Conservation (phyloP, 208 protist species). For the Crithidia expoeki region DNA sequence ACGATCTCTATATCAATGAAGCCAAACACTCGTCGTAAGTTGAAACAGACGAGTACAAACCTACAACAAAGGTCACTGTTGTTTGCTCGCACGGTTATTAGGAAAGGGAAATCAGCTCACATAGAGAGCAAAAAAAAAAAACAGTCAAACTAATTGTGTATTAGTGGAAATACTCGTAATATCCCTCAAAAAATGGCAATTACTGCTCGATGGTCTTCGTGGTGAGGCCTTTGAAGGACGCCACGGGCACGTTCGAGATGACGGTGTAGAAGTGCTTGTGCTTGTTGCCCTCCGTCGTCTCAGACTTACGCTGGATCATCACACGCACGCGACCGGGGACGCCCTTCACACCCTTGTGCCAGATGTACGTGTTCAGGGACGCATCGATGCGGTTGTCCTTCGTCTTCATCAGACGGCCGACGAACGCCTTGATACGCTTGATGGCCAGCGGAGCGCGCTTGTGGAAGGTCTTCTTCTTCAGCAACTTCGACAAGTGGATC, state of each 20-base stretch:
- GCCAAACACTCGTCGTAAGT: too few species aligned
- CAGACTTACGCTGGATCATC: slow-evolving; percentile 87
- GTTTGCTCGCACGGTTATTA: background rate
- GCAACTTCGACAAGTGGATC: slow-evolving; percentile 97
- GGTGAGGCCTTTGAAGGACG: slow-evolving; percentile 86
- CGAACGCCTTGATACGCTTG: slow-evolving; percentile 96
- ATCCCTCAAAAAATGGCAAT: background rate
- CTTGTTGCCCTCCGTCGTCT: slow-evolving; percentile 82
- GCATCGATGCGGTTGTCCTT: slow-evolving; percentile 97
- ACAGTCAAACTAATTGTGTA: slow-evolving; percentile 17
- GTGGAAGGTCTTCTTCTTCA: slow-evolving; percentile 97
- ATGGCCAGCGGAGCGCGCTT: slow-evolving; percentile 96
- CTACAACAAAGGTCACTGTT: too few species aligned
- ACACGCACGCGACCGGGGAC: slow-evolving; percentile 96
- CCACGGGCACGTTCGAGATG: slow-evolving; percentile 86
- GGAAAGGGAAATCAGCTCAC: background rate
- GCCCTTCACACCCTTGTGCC: slow-evolving; percentile 96
- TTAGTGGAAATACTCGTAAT: slow-evolving; percentile 11
- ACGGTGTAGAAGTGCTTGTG: slow-evolving; percentile 91
- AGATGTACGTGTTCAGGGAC: slow-evolving; percentile 97
- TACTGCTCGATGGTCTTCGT: slow-evolving; percentile 83
- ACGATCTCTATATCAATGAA: too few species aligned
- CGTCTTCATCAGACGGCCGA: slow-evolving; percentile 96
- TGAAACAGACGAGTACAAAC: too few species aligned
- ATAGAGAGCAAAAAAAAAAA: slow-evolving; percentile 6